phyloP scores from a whole-genome alignment of 164 flowering plant genomes.

The Magnolia officinalis region DNA sequence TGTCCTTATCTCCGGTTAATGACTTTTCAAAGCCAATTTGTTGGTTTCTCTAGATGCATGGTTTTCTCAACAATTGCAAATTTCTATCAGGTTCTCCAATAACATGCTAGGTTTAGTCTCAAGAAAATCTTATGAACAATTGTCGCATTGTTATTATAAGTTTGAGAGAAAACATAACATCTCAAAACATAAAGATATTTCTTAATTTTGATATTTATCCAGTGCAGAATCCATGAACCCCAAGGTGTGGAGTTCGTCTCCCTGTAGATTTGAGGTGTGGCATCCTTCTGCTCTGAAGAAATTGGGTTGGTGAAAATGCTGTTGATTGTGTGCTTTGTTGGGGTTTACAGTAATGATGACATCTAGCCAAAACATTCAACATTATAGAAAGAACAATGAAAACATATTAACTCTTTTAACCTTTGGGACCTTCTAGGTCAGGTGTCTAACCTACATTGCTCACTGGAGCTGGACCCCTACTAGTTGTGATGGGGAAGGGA shows the following conservation, averaged over 20 bases:
- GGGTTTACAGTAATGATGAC: background rate
- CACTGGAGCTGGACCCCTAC: too few species aligned
- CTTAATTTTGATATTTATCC: background rate
- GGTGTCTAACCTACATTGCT: too few species aligned
- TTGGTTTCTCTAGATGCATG: background rate
- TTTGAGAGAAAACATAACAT: background rate
- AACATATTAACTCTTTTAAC: background rate
- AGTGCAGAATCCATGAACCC: background rate
- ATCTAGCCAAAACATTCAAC: background rate
- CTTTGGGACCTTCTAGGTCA: background rate
- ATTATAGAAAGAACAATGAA: background rate
- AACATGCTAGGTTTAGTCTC: background rate
- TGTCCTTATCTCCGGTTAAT: background rate
- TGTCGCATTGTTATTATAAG: too few species aligned
- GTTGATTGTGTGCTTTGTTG: background rate
- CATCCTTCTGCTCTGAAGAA: background rate
- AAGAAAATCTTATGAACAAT: background rate
- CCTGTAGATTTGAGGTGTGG: background rate
- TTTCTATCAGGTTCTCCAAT: background rate
- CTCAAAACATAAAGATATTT: background rate
- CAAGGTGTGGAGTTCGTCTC: background rate
- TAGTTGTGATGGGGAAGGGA: too few species aligned
- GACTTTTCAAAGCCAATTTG: background rate
- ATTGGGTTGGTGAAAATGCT: background rate
- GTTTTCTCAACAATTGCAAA: background rate